A percentile compares a stretch with the other conserved stretches of the same genome.
Conservation (phyloP, 2,329 filamentous ascomycete species). For the Colletotrichum lupini region DNA sequence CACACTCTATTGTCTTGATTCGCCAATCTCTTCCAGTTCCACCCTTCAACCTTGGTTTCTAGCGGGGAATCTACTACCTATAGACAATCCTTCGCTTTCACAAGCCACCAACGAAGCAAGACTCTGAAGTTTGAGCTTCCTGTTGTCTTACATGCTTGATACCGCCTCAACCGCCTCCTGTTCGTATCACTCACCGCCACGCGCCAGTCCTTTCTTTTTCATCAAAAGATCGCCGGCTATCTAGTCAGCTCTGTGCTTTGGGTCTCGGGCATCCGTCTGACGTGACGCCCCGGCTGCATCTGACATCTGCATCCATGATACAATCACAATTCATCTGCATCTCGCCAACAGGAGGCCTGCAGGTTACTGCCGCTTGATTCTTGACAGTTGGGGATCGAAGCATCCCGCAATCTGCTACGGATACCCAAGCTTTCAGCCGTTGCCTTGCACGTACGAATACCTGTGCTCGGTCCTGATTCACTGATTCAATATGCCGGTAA, state of each 20-base stretch:
- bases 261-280: slow-evolving; percentile 14
- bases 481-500: slow-evolving; percentile 29
- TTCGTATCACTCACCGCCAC: neutral
- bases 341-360: slow-evolving; percentile 14
- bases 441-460: neutral
- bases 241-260: neutral
- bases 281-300: slow-evolving; percentile 9
- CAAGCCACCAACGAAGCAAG: neutral
- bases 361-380: neutral
- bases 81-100: neutral
- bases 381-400: neutral
- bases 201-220: neutral
- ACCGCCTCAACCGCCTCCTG: neutral
- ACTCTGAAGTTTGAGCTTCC: neutral
- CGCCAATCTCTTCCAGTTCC: neutral
- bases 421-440: neutral
- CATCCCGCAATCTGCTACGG: neutral
- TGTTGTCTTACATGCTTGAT: neutral
- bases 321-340: slow-evolving; percentile 28
- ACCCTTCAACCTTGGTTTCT: neutral
- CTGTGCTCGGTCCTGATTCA: slow-evolving; percentile 19
- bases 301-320: neutral
- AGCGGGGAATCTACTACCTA: neutral
- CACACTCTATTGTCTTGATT: neutral
- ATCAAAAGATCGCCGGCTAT: slow-evolving; percentile 4